Percentiles rank a stretch among this genome's conserved stretches.
phyloP scores from a whole-genome alignment of 2,329 filamentous ascomycete genomes.

The Exophiala bonariae region DNA sequence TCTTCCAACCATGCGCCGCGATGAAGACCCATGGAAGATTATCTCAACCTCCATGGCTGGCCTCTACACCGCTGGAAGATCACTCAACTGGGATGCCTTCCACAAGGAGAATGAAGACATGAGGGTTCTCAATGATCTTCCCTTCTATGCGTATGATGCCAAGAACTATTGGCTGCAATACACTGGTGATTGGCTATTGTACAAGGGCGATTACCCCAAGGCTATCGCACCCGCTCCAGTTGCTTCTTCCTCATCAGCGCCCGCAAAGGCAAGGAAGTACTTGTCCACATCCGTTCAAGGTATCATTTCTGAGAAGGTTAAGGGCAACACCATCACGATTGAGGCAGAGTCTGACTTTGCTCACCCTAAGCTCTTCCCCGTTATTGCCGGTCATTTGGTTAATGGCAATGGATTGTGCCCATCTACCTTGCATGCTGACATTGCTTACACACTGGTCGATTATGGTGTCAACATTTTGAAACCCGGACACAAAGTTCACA shows the following conservation, averaged over 20 bases:
- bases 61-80: slow-evolving; percentile 40
- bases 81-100: slow-evolving; percentile 44
- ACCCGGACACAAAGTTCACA: slow-evolving; percentile 28
- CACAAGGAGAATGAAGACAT: slow-evolving; percentile 50
- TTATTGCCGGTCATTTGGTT: slow-evolving; percentile 66
- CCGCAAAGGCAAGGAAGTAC: slow-evolving; percentile 54
- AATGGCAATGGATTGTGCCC: slow-evolving; percentile 68
- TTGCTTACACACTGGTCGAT: slow-evolving; percentile 64
- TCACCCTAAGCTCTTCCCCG: slow-evolving; percentile 61
- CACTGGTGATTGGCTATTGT: slow-evolving; percentile 69
- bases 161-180: slow-evolving; percentile 75
- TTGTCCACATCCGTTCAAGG: slow-evolving; percentile 67
- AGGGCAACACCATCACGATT: slow-evolving; percentile 59
- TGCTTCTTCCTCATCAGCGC: slow-evolving; percentile 38
- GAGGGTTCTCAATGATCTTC: slow-evolving; percentile 63
- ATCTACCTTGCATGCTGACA: slow-evolving; percentile 63
- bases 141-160: slow-evolving; percentile 67
- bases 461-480: slow-evolving; percentile 43
- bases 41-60: slow-evolving; percentile 36
- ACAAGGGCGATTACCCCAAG: slow-evolving; percentile 60
- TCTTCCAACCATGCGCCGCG: slow-evolving; percentile 41
- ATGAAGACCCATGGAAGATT: slow-evolving; percentile 45
- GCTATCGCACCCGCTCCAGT: slow-evolving; percentile 39
- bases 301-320: slow-evolving; percentile 62
- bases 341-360: slow-evolving; percentile 67